Evolutionary conservation across 805 yeast species (phyloP), one percentile per base, ranked within the genome.

Genomic region (Candida nemodendra): DNA sequence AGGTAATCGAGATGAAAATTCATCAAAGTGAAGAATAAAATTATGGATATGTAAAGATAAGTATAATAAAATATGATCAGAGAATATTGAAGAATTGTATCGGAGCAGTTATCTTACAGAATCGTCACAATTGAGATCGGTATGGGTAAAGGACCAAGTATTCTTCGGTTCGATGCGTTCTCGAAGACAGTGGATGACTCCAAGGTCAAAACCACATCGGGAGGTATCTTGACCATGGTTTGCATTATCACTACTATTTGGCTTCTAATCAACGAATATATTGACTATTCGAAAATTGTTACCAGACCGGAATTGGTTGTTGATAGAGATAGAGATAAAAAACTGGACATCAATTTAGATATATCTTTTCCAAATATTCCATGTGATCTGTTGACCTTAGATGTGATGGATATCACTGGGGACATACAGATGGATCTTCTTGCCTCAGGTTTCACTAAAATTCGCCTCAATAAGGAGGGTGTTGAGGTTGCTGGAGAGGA

Each of bases 171-270:
- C 42, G 98, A 90, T 62, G 95, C 91, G n/a, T 90, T 91, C 58
- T 76, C 95, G 19, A 91, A 90, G 64, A 86, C 97, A 4, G 90
- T 87, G 24, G 98, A 91, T 56, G 99, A 93, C 60, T 95, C 95
- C 7, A 76, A 86, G 34, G 78, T 93, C 44, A 79, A 84, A 45
- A 93, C 99, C 4, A 74, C 91, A 4, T 73, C 91, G 7, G 99
- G 99, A 36, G 99, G 96, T 2, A 53, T 88, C 18, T 85, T 93
- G 54, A 88, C 98, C 3, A 53, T 93, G 28, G 65, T 77, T 3
- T 84, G 96, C 54, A 53, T 78, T 3, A 34, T 78, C 5, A 68
- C 84, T 3, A 80, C 87, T 13, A 39, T 82, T 16, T 50, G 83
- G 36, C 69, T 93, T 44, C 65, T 89, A 34, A 41, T 80, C 21